A percentile compares a stretch with the other conserved stretches of the same genome.
These are phyloP conservation scores for Thinopyrum elongatum DNA, from an alignment of 176 grass and related monocot genomes.

Conservation along the genomic window DNA sequence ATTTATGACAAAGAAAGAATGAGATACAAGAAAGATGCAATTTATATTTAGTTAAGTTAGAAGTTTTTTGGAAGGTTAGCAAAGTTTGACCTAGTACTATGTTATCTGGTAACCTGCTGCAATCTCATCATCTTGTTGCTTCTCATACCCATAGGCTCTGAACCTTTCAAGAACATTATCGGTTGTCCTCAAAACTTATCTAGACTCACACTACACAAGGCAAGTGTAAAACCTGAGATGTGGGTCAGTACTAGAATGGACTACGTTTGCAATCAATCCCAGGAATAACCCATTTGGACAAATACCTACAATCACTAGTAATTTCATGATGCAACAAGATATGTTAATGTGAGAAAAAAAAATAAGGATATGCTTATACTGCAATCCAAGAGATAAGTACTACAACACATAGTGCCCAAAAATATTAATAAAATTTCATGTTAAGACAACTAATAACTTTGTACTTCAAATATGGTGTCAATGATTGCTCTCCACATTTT, in stretches of 20 bases:
- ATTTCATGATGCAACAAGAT: not conserved
- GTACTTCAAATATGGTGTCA: not conserved
- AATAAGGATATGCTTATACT: not conserved
- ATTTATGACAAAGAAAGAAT: not conserved
- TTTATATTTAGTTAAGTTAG: not conserved
- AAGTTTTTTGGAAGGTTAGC: too few species aligned
- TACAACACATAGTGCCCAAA: not conserved
- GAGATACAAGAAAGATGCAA: not conserved
- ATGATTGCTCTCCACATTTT: not conserved
- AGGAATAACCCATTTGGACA: not conserved
- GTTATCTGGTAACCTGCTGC: not conserved
- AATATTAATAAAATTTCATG: not conserved
- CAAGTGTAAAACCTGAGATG: not conserved
- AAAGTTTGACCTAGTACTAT: not conserved
- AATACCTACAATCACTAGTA: not conserved
- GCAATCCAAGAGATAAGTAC: not conserved
- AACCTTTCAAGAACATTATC: not conserved
- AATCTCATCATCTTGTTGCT: not conserved
- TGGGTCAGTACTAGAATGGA: not conserved
- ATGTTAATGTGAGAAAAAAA: not conserved
- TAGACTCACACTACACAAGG: too few species aligned
- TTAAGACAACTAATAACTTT: too few species aligned
- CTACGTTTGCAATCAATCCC: too few species aligned
- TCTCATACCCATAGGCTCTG: not conserved
- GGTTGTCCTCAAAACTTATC: not conserved